Base-by-base conservation (phyloP, 345 rosid genomes). In the Mallotus nudiflorus region DNA sequence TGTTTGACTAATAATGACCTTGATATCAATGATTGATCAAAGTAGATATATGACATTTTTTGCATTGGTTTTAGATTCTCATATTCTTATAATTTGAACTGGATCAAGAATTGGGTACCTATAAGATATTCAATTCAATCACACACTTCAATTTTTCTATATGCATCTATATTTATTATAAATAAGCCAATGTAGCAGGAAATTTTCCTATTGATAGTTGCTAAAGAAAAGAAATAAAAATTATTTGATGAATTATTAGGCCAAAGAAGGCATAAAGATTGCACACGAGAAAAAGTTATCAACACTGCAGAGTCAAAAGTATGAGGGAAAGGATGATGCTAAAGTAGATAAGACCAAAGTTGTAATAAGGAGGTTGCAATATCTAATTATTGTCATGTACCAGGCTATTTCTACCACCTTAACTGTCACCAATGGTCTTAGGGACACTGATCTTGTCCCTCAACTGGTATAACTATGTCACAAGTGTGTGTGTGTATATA, bases 391-490 rank as follows among this genome's bases (percentile, higher is more conserved):
- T 33, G 98, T 95, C 62, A 88, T 97, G 0, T 92, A 98, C 11
- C 91, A 82, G 78, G 99, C 97, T 45, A 98, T 90, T 59, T 81
- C 88, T 29, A 89, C 99, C 15, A 95, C 98, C 58, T 95, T 98
- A 65, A 84, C 85, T 40, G 94, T 90, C 27, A 92, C 92, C 70
- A 68, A 82, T 31, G 83, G 84, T 56, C 97, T 92, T 19, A 86
- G 98, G 66, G 96, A 95, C 83, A 78, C 86, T 69, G 89, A 86
- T 81, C 98, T 95, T 71, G 96, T 95, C 73, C 98, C 99, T 12
- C 96, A 88, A 80, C 92, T 95, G 68, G 85, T 88, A 71, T 92
- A 89, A 49, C 89, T 95, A 64, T 92, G 97, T 75, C 98, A 90
- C 52, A 97, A 92, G 99, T 95, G 83, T 22, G 74, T n/a, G n/a